These are phyloP conservation scores for Arachis stenosperma DNA, from an alignment of 306 rosid species.

Conservation along the genomic window DNA sequence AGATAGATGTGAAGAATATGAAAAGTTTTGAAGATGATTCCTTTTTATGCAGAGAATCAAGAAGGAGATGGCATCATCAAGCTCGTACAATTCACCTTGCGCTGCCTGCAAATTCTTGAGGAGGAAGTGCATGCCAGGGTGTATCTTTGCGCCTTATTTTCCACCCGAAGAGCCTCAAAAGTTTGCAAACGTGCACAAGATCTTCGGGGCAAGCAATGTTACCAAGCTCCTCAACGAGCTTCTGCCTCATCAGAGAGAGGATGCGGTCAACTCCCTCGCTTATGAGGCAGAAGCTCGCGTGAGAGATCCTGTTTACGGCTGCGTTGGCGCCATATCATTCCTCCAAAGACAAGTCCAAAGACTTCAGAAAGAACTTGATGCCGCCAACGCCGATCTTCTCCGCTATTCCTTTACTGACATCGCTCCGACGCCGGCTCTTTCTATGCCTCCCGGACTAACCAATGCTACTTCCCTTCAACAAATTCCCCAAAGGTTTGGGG, in stretches of 20 bases:
- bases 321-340: conserved; percentile 95
- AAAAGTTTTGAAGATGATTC: background rate
- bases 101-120: conserved; percentile 98
- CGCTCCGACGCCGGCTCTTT: conserved; percentile 40
- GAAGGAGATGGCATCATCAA: conserved; percentile 64
- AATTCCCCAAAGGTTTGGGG: conserved; percentile 36
- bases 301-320: conserved; percentile 94
- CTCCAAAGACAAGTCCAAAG: conserved; percentile 92
- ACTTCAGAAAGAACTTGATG: conserved; percentile 92
- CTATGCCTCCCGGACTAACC: conserved; percentile 43
- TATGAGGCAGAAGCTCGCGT: conserved; percentile 97
- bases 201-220: conserved; percentile 96
- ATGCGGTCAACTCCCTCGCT: conserved; percentile 93
- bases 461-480: conserved; percentile 37
- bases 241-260: conserved; percentile 92
- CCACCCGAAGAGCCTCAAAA: conserved; percentile 99
- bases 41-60: conserved; percentile 30
- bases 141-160: conserved; percentile 96
- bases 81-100: conserved; percentile 85
- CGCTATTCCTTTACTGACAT: conserved; percentile 76
- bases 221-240: conserved; percentile 95
- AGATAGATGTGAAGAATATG: background rate
- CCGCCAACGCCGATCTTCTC: conserved; percentile 80
- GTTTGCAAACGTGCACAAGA: conserved; percentile 92
- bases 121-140: conserved; percentile 91